Conservation (phyloP, 1,139 yeast species). For the Taphrina communis region DNA sequence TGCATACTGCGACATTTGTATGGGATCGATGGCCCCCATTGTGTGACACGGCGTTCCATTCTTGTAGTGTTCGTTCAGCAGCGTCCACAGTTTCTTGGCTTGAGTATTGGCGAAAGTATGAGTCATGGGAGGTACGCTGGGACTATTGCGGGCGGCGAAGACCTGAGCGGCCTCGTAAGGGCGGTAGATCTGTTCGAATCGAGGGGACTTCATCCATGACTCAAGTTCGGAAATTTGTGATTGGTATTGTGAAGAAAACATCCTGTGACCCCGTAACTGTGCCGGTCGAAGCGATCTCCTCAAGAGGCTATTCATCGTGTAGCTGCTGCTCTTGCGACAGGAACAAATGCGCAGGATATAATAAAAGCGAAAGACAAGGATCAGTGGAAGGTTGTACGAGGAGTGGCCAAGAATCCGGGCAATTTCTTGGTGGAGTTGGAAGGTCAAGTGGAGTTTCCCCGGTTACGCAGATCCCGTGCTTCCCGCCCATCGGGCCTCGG, state of each 20-base stretch:
- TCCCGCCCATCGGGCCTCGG: constrained; percentile 5
- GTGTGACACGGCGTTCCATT: constrained; percentile 62
- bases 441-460: background rate
- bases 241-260: constrained; percentile 34
- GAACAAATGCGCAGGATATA: too few species aligned
- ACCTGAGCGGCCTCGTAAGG: constrained; percentile 63
- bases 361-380: too few species aligned
- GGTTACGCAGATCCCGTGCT: constrained; percentile 5
- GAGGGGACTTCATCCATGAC: constrained; percentile 61
- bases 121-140: constrained; percentile 53
- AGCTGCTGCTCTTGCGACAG: too few species aligned
- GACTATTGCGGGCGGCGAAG: constrained; percentile 61
- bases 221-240: constrained; percentile 53
- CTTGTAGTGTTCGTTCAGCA: constrained; percentile 56
- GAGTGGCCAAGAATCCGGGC: background rate
- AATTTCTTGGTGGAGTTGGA: background rate
- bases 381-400: background rate
- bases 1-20: constrained; percentile 65
- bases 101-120: constrained; percentile 59
- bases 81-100: constrained; percentile 60
- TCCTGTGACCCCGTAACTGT: background rate
- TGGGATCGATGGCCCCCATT: constrained; percentile 67
- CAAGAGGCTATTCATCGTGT: background rate
- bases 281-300: background rate
- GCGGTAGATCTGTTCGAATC: constrained; percentile 60